These are phyloP conservation scores for Eucalyptus pauciflora DNA, from an alignment of 345 rosid species.

Conservation along the genomic window DNA sequence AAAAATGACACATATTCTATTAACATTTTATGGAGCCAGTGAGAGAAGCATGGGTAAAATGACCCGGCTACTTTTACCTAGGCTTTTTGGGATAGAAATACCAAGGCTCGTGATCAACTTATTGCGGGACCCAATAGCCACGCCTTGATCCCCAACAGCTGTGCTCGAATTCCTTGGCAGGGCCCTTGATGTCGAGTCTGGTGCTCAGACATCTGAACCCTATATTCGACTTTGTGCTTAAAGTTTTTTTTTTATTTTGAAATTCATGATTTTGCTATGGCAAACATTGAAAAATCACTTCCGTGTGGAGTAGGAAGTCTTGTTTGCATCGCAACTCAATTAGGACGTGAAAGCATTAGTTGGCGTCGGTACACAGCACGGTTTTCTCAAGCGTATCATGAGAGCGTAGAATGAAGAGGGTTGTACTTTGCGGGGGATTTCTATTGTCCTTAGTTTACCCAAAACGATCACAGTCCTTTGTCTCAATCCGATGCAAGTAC, in stretches of 20 bases:
- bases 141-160: not conserved
- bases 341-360: not conserved
- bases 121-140: accelerated
- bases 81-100: not conserved
- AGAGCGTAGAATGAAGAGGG: not conserved
- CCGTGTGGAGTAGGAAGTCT: not conserved
- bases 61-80: not conserved
- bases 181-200: not conserved
- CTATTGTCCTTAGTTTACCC: not conserved
- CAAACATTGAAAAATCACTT: not conserved
- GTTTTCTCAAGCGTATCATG: not conserved
- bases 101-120: not conserved
- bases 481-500: not conserved
- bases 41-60: not conserved
- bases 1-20: not conserved
- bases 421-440: not conserved
- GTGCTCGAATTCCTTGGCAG: not conserved
- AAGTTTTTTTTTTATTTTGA: not conserved
- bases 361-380: not conserved
- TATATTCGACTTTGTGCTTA: not conserved
- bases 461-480: not conserved
- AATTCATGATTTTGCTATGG: not conserved
- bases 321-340: not conserved
- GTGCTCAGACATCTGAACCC: not conserved
- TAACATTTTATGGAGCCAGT: not conserved